Conservation (phyloP, 1,139 yeast species). For the Yamadazyma atmosphaerica region DNA sequence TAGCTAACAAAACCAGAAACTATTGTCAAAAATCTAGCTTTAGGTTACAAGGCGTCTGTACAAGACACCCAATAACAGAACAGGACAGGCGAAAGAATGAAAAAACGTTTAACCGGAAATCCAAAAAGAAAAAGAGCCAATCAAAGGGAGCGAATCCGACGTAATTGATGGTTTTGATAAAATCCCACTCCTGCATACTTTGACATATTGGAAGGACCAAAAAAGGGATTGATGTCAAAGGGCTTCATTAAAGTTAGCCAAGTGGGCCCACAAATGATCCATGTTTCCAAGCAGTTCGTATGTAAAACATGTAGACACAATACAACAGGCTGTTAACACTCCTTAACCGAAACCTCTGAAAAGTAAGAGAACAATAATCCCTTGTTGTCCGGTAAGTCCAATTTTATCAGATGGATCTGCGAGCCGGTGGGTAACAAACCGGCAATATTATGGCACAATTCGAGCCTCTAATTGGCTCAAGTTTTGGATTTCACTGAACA, state of each 20-base stretch:
- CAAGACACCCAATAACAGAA: neutral
- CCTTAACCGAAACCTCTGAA: neutral
- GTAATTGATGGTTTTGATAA: conserved; percentile 7
- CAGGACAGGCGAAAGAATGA: neutral
- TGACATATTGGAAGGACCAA: neutral
- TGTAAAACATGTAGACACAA: too few species aligned
- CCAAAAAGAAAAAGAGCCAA: neutral
- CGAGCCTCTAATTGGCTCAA: neutral
- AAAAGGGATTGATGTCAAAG: neutral
- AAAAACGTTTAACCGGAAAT: neutral
- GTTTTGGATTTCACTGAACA: neutral
- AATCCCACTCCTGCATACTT: neutral
- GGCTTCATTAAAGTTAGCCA: neutral
- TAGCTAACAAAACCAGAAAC: too few species aligned
- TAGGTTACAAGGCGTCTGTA: neutral
- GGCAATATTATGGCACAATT: neutral
- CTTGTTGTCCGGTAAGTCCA: neutral
- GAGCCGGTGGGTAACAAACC: neutral
- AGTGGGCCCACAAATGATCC: too few species aligned
- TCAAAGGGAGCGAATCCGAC: neutral
- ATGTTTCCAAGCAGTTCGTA: too few species aligned
- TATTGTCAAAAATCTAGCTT: neutral
- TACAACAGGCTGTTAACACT: too few species aligned
- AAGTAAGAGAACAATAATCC: too few species aligned
- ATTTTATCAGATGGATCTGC: conserved; percentile 1